phyloP scores from a whole-genome alignment of 495 filamentous ascomycete species.

The Alectoria sarmentosa region DNA sequence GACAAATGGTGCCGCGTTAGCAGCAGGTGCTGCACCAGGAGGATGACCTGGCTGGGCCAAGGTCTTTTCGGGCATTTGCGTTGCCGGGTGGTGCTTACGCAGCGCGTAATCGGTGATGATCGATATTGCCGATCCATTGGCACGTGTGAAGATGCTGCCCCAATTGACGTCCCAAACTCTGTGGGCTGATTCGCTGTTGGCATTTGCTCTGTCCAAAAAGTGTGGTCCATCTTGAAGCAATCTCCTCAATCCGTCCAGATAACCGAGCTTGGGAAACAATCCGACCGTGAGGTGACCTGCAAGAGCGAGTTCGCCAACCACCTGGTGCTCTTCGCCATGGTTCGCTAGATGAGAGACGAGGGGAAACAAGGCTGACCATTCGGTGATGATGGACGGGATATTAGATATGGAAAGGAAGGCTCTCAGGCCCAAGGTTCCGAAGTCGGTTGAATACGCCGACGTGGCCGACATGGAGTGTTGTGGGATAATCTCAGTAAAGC shows the following conservation, averaged over 20 bases:
- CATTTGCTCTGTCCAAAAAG: slow-evolving; percentile 16
- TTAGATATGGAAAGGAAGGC: no score
- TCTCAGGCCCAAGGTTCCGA: no score
- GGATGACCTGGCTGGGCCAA: background rate
- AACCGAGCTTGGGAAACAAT: slow-evolving; percentile 17
- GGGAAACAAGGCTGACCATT: slow-evolving; percentile 1
- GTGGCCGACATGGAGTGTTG: no score
- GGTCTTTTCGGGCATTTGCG: slow-evolving; percentile 7
- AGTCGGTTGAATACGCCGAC: no score
- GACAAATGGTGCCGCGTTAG: background rate
- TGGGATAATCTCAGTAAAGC: no score
- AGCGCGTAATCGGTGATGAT: slow-evolving; percentile 17
- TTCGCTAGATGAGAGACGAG: background rate
- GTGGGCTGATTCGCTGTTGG: slow-evolving; percentile 5
- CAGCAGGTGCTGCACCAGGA: background rate
- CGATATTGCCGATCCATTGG: slow-evolving; percentile 22
- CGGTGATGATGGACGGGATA: background rate
- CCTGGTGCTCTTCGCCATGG: background rate
- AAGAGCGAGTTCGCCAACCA: slow-evolving; percentile 17
- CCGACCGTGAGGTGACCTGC: slow-evolving; percentile 12
- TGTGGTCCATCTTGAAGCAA: slow-evolving; percentile 12
- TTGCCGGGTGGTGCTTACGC: background rate
- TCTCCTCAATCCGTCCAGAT: slow-evolving; percentile 5
- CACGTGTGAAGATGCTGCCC: slow-evolving; percentile 19
- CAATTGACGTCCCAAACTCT: slow-evolving; percentile 25